Base-by-base conservation (phyloP, 2,329 filamentous ascomycete genomes). In the Ilyonectria destructans region DNA sequence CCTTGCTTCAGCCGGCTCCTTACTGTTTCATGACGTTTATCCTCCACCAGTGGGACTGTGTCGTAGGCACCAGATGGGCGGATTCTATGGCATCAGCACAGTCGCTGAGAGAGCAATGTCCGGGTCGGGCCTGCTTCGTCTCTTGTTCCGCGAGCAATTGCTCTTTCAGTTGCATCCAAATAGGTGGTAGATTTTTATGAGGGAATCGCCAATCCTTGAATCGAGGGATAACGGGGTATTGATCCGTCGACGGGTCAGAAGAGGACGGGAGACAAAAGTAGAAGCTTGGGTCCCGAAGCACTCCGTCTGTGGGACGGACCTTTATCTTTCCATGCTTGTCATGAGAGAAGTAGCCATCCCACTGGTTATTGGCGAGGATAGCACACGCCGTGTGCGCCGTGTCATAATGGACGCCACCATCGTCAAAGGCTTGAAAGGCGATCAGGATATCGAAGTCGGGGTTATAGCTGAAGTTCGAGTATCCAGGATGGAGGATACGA, bases 291-390 rank as follows among this genome's bases (percentile, higher is more conserved):
- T 49, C 23, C 13, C 46, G 46, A 31, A 49, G 46, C 13, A 49
- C 13, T 29, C 46, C 46, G 15, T 49, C 46, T 29, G 23, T 2
- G 3, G 46, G 46, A 6, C 8, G 46, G 46, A 29, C 46, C 15
- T 49, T 49, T 29, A 49, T 29, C 15, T 29, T 49, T 31, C 46
- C 46, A 13, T 49, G 21, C 8, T 8, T 29, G 8, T 49, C 46
- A 49, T 12, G 46, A 49, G 46, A 49, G 46, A 49, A 49, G 46
- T 49, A 49, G 46, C 46, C 46, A 31, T 31, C 46, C 46, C 46
- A 49, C 46, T n/a, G 46, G 46, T 49, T 49, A 15, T 49, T 17
- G 12, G 23, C 23, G 23, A 23, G 23, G 23, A 23, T 23, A 23
- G 23, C 23, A 23, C 23, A 23, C 23, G 23, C 21, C 46, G 23